These are phyloP conservation scores for Lagenaria siceraria DNA, from an alignment of 306 rosid genomes.

Conservation along the genomic window DNA sequence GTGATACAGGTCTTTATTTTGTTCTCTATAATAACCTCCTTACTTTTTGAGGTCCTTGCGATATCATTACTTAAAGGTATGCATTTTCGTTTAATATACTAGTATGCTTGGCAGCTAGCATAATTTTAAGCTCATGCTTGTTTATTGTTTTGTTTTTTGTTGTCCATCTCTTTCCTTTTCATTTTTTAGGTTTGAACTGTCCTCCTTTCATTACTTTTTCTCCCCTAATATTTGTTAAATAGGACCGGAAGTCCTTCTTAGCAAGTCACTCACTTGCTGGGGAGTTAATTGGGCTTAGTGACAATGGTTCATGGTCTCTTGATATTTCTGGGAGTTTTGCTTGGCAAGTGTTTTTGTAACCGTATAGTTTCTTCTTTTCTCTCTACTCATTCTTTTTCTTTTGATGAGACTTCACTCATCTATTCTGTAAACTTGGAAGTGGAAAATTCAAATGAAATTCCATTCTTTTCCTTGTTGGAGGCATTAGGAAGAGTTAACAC, in stretches of 20 bases:
- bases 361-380: neutral
- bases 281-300: neutral
- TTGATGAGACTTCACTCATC: neutral
- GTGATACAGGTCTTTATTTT: constrained; percentile 69
- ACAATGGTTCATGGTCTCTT: neutral
- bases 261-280: neutral
- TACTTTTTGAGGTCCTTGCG: constrained; percentile 59
- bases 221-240: neutral
- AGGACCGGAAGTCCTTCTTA: neutral
- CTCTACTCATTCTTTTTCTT: neutral
- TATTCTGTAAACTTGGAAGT: neutral
- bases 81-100: constrained; percentile 11
- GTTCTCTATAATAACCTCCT: constrained; percentile 48
- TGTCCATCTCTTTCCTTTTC: neutral
- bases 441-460: neutral
- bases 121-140: neutral
- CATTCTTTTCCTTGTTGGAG: neutral
- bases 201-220: neutral
- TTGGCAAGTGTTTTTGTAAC: neutral
- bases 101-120: neutral
- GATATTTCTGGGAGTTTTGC: neutral
- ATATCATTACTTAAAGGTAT: constrained; percentile 67
- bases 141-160: neutral
- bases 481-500: neutral
- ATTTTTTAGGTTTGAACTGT: neutral